These are phyloP conservation scores for Hyphopichia pseudoburtonii DNA, from an alignment of 1,139 yeast species.

Conservation along the genomic window DNA sequence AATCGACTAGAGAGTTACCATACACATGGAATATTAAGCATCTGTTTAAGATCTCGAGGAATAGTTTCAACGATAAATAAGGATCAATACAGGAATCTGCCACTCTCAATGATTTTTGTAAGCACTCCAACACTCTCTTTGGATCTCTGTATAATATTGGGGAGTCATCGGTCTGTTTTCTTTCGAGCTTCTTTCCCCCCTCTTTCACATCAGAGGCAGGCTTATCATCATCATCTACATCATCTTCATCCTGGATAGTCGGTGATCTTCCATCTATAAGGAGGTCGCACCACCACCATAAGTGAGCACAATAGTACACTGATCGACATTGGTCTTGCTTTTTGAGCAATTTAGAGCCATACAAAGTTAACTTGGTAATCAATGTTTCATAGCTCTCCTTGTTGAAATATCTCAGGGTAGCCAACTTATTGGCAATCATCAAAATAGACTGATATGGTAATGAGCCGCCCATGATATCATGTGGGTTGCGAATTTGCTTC, in stretches of 20 bases:
- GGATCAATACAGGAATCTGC: conserved; percentile 94
- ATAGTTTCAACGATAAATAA: conserved; percentile 72
- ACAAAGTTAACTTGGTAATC: conserved; percentile 81
- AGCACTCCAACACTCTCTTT: conserved; percentile 48
- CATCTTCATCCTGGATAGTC: conserved; percentile 15
- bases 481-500: conserved; percentile 27
- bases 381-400: conserved; percentile 73
- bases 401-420: conserved; percentile 55
- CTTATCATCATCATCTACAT: conserved; percentile 41
- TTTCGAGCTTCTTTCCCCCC: conserved; percentile 3
- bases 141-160: conserved; percentile 30
- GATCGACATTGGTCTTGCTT: conserved; percentile 95
- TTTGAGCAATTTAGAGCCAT: conserved; percentile 84
- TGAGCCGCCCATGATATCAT: conserved; percentile 40
- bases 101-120: conserved; percentile 70
- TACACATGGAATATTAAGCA: conserved; percentile 83
- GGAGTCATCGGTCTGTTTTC: conserved; percentile 8
- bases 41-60: conserved; percentile 85
- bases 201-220: conserved; percentile 1
- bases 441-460: conserved; percentile 39
- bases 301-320: conserved; percentile 81
- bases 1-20: conserved; percentile 71
- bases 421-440: conserved; percentile 62
- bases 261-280: conserved; percentile 28
- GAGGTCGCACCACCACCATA: conserved; percentile 87